Base-by-base conservation (phyloP, 768 basidiomycete genomes). In the Russula vinacea region DNA sequence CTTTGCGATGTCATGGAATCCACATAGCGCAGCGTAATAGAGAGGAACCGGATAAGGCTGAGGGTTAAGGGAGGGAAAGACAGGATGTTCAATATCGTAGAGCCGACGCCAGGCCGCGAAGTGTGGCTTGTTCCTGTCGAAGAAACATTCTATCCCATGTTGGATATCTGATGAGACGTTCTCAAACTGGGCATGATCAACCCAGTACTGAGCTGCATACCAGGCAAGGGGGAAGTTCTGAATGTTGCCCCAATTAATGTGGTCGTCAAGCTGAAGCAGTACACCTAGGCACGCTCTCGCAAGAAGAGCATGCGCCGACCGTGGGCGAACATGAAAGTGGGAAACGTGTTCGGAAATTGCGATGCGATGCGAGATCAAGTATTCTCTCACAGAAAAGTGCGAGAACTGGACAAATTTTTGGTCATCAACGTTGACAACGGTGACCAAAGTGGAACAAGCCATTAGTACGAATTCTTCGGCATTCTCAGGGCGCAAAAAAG, bases 211-310 rank as follows among this genome's bases (percentile, higher is more conserved):
- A 17, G 40, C 40, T 17, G 40, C 53, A 39, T 55, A 55, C 13
- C 0, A 55, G 13, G 37, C 22, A 5, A 55, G 14, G 1, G 37
- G 37, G 2, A n/a, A 11, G 53, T 24, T 17, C 35, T 2, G 33
- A 37, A 35, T 3, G 2, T 16, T 7, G 40, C 17, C 17, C 14
- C 5, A 0, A 6, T 17, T 16, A 16, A 42, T 42, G 40, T 1
- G 40, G 11, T 19, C 6, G 6, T 42, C 40, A 42, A 54, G 17
- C n/a, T 37, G 53, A 33, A 54, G 33, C 5, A 54, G 53, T 3
- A 54, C 53, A 35, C 53, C 35, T 11, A 54, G 53, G 22, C 53
- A 54, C 1, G 35, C 53, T 54, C n/a, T 22, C 5, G 53, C 53
- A 1, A 54, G 35, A 54, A 54, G 35, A 35, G 35, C 11, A 37